A percentile compares a stretch with the other conserved stretches of the same genome.
Conservation (phyloP, 2,329 filamentous ascomycete genomes). For the Venturiaceae sp. region DNA sequence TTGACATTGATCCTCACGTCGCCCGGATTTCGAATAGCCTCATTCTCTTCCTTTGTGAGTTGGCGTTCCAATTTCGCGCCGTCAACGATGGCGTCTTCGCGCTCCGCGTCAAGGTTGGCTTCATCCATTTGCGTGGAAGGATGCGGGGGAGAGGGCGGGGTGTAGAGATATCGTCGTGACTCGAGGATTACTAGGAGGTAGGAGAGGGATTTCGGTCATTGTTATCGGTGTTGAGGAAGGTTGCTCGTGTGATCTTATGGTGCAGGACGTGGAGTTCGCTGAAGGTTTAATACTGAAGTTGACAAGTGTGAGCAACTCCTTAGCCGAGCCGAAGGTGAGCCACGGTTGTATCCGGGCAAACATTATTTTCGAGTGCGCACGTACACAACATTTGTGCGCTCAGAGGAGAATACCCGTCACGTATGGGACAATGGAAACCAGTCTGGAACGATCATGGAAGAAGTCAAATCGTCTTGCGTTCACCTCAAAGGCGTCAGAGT, state of each 20-base stretch:
- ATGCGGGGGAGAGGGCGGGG: neutral
- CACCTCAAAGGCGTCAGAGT: neutral
- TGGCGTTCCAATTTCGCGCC: slow-evolving; percentile 2
- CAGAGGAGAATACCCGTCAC: no score
- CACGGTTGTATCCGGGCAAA: no score
- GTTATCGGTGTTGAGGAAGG: neutral
- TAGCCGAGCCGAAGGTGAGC: no score
- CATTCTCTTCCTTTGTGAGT: slow-evolving; percentile 4
- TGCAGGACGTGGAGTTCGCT: slow-evolving; percentile 4
- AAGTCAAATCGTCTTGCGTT: neutral
- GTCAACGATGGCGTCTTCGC: neutral
- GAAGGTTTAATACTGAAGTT: slow-evolving; percentile 7
- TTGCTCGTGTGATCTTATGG: neutral
- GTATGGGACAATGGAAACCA: no score
- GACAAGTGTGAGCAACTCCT: neutral
- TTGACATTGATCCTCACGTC: slow-evolving; percentile 91
- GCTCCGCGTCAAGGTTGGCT: neutral
- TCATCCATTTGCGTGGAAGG: neutral
- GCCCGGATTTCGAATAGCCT: slow-evolving; percentile 44
- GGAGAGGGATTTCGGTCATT: neutral
- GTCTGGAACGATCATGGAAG: no score
- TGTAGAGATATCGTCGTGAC: neutral
- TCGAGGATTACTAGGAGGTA: neutral
- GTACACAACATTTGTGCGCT: no score
- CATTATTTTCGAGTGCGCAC: no score